Conservation (phyloP, 208 protist species). For the Tetramitus jugosus region DNA sequence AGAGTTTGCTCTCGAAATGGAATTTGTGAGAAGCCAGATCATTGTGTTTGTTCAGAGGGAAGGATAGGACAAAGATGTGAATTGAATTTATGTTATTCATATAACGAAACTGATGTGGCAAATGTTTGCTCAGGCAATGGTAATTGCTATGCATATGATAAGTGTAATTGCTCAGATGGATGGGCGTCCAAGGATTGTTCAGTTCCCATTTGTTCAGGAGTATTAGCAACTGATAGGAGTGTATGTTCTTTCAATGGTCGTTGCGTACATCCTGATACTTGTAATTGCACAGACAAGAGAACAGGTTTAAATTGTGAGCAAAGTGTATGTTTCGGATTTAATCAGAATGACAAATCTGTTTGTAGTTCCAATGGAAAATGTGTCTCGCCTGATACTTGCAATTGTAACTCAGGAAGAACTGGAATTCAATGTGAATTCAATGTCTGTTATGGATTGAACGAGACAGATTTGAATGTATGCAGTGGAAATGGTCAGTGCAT, state of each 20-base stretch:
- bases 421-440: neutral
- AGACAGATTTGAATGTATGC: neutral
- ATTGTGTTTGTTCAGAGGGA: neutral
- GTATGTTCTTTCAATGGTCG: neutral
- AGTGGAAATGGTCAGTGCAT: neutral
- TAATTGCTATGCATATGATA: neutral
- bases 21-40: neutral
- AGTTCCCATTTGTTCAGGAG: neutral
- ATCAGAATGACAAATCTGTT: neutral
- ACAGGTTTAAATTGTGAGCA: neutral
- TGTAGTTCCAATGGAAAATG: neutral
- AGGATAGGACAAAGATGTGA: too few species aligned
- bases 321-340: neutral
- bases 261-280: neutral
- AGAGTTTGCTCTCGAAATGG: neutral
- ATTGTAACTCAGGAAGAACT: neutral
- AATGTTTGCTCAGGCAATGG: slow-evolving; percentile 2
- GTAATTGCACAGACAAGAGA: neutral
- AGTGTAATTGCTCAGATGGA: neutral
- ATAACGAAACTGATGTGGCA: neutral
- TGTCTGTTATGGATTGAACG: neutral
- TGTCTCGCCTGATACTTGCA: neutral
- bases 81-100: too few species aligned
- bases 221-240: too few species aligned
- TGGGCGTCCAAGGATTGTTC: too few species aligned